Base-by-base conservation (phyloP, 75 land plant species). In the Picea sitchensis region DNA sequence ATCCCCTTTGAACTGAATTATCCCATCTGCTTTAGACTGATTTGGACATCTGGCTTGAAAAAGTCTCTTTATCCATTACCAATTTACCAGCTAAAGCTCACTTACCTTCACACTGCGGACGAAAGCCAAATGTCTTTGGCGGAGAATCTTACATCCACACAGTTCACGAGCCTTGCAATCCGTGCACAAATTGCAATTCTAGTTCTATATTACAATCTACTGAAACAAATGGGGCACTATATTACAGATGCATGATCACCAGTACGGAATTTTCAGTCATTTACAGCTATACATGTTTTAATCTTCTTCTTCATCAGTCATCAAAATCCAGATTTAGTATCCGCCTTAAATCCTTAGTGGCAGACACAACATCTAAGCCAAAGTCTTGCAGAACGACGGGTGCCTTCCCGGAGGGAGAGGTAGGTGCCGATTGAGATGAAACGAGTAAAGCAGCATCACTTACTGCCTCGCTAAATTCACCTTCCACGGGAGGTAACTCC, bases 251-350 rank as follows among this genome's bases (percentile, higher is more conserved):
- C 74, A 41, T 11, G 23, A 41, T 44, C 56, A 71, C 44, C 74
- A 44, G n/a, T 11, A 44, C n/a, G 23, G 56, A 51, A 1, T 51
- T 51, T 51, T 51, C 21, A n/a, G 18, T 71, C 36, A 71, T 71
- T 44, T 71, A 71, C 74, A 71, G 6, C 74, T 71, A 44, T 71
- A 71, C 74, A 71, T 20, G 41, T 44, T 7, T 41, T 9, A 6
- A 41, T 44, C 38, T 71, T 34, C n/a, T 20, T 41, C 51, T 41
- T 41, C 51, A 71, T 44, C 26, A 44, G 51, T 71, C 17, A 3
- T 71, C 17, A 4, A 81, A 59, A 76, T 93, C 93, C 17, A 93
- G 85, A 74, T 91, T 79, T 18, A 93, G 87, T 61, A 93, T 91
- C 79, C 93, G 87, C 80, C 87, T 90, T 23, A 93, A 77, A 69